phyloP scores from a whole-genome alignment of 2,329 filamentous ascomycete species.

The Blumeria hordei region DNA sequence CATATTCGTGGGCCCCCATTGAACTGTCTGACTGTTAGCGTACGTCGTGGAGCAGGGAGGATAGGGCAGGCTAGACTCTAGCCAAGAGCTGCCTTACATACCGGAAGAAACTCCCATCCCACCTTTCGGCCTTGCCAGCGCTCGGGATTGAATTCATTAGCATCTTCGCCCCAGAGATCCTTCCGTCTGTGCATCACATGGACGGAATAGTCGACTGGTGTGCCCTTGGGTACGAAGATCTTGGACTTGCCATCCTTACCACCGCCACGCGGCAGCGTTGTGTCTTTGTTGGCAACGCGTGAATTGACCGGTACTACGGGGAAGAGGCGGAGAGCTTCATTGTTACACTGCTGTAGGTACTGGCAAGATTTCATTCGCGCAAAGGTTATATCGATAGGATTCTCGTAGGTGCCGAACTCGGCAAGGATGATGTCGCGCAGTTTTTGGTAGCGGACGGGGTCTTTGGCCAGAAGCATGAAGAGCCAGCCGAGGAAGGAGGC shows the following conservation, averaged over 20 bases:
- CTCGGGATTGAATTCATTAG: conserved; percentile 17
- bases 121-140: conserved; percentile 18
- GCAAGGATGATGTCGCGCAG: conserved; percentile 20
- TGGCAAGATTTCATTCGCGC: conserved; percentile 10
- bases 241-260: conserved; percentile 15
- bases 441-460: conserved; percentile 19
- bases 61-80: background rate
- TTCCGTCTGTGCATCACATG: conserved; percentile 16
- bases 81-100: conserved; percentile 5
- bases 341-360: conserved; percentile 13
- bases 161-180: conserved; percentile 17
- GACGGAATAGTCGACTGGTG: conserved; percentile 12
- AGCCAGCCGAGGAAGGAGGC: conserved; percentile 26
- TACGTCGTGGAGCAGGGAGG: background rate
- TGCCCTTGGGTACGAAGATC: conserved; percentile 14
- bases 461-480: conserved; percentile 20
- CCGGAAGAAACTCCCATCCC: conserved; percentile 20
- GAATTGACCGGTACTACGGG: conserved; percentile 29
- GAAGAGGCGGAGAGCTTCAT: conserved; percentile 24
- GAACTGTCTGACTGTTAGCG: conserved; percentile 8
- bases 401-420: conserved; percentile 15
- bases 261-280: conserved; percentile 16
- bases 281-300: conserved; percentile 23
- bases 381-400: conserved; percentile 11
- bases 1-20: conserved; percentile 18